Conservation (phyloP, 2,329 filamentous ascomycete species). For the Alternaria sp. region DNA sequence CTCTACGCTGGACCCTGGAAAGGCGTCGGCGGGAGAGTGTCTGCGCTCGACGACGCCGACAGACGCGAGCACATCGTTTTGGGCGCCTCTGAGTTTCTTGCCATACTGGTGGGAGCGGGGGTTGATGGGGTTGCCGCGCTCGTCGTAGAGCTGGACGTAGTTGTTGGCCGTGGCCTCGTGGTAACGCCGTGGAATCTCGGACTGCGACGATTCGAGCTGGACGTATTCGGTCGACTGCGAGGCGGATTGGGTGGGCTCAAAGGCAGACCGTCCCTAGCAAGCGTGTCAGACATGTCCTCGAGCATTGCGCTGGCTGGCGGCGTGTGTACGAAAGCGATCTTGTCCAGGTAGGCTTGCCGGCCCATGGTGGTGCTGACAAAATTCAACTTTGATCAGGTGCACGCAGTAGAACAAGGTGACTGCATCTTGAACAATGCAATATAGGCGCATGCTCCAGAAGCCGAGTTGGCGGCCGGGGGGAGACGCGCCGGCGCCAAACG, state of each 20-base stretch:
- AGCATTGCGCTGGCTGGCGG: constrained; percentile 3
- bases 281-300: constrained; percentile 24
- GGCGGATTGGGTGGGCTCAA: constrained; percentile 44
- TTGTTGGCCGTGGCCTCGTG: constrained; percentile 35
- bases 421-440: background rate
- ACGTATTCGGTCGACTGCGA: constrained; percentile 38
- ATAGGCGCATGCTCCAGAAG: no score
- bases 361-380: constrained; percentile 35
- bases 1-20: constrained; percentile 40
- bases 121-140: constrained; percentile 56
- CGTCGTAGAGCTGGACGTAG: constrained; percentile 55
- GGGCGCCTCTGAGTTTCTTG: constrained; percentile 54
- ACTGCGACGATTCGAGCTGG: constrained; percentile 37
- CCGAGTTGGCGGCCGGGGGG: background rate
- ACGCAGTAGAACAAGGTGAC: background rate
- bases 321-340: constrained; percentile 48
- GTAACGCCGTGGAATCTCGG: constrained; percentile 34
- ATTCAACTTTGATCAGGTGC: background rate
- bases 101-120: constrained; percentile 52
- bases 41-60: constrained; percentile 58
- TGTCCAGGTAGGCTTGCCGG: constrained; percentile 49
- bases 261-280: constrained; percentile 53
- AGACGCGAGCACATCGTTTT: constrained; percentile 59
- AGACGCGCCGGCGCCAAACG: constrained; percentile 23
- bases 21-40: constrained; percentile 33